These are phyloP conservation scores for Mycena amicta DNA, from an alignment of 768 basidiomycete species.

Conservation along the genomic window DNA sequence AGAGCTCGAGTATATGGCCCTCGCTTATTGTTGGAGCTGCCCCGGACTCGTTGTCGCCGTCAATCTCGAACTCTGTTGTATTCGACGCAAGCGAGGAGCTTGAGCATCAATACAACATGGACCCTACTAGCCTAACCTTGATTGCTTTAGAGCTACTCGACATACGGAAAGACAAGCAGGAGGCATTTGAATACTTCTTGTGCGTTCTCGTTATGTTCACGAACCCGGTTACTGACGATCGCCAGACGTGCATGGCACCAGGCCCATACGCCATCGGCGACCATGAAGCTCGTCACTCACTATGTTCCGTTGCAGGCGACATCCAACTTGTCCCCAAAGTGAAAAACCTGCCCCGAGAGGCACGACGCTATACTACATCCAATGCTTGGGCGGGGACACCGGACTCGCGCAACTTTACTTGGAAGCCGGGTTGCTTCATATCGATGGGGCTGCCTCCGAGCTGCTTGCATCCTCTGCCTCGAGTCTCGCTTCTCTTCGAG, in stretches of 20 bases:
- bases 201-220: slow-evolving; percentile 37
- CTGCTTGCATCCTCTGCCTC: slow-evolving; percentile 75
- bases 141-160: slow-evolving; percentile 73
- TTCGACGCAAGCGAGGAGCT: slow-evolving; percentile 52
- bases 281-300: slow-evolving; percentile 74
- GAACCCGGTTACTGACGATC: slow-evolving; percentile 7
- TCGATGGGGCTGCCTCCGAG: slow-evolving; percentile 78
- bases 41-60: slow-evolving; percentile 60
- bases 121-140: slow-evolving; percentile 77
- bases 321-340: slow-evolving; percentile 35
- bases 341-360: slow-evolving; percentile 49
- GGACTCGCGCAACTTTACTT: slow-evolving; percentile 77
- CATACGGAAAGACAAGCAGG: slow-evolving; percentile 73
- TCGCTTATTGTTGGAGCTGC: slow-evolving; percentile 78
- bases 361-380: slow-evolving; percentile 61
- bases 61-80: slow-evolving; percentile 51
- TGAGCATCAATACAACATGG: slow-evolving; percentile 81
- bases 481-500: slow-evolving; percentile 76
- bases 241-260: slow-evolving; percentile 81
- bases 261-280: slow-evolving; percentile 71
- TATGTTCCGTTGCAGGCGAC: slow-evolving; percentile 65
- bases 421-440: slow-evolving; percentile 76
- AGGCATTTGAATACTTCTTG: slow-evolving; percentile 83
- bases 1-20: slow-evolving; percentile 80
- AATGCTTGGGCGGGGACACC: slow-evolving; percentile 64